phyloP scores from a whole-genome alignment of 2,329 filamentous ascomycete genomes.

The Cylindrodendrum hubeiense region DNA sequence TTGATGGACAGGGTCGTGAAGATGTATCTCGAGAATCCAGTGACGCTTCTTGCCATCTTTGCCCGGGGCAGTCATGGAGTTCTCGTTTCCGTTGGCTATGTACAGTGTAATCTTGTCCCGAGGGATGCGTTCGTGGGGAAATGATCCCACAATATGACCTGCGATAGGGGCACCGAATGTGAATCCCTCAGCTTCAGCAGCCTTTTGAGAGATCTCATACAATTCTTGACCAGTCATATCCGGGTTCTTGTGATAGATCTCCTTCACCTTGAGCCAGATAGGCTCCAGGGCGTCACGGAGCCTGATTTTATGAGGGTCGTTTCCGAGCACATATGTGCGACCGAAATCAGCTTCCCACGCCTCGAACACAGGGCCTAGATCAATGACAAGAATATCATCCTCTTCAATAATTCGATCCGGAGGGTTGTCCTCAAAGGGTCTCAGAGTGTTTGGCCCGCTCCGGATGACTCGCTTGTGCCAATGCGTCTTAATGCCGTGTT shows the following conservation, averaged over 20 bases:
- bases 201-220: slow-evolving; percentile 56
- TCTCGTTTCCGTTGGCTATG: slow-evolving; percentile 57
- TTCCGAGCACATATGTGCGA: slow-evolving; percentile 63
- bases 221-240: slow-evolving; percentile 62
- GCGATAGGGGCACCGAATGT: slow-evolving; percentile 58
- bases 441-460: slow-evolving; percentile 62
- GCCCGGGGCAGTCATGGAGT: slow-evolving; percentile 54
- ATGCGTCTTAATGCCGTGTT: slow-evolving; percentile 58
- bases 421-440: slow-evolving; percentile 62
- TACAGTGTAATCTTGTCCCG: slow-evolving; percentile 59
- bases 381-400: slow-evolving; percentile 65
- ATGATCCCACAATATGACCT: slow-evolving; percentile 63
- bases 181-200: slow-evolving; percentile 55
- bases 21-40: slow-evolving; percentile 65
- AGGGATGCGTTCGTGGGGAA: slow-evolving; percentile 64
- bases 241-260: slow-evolving; percentile 51
- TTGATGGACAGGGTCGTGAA: slow-evolving; percentile 54
- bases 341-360: slow-evolving; percentile 67
- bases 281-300: slow-evolving; percentile 61
- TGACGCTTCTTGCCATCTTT: slow-evolving; percentile 57
- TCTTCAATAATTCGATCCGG: slow-evolving; percentile 60
- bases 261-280: slow-evolving; percentile 59
- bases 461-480: slow-evolving; percentile 66
- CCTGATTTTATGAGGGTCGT: slow-evolving; percentile 57
- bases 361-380: slow-evolving; percentile 65